Base-by-base conservation (phyloP, 192 early-diverging fungal genomes). In the Umbelopsis vinacea region DNA sequence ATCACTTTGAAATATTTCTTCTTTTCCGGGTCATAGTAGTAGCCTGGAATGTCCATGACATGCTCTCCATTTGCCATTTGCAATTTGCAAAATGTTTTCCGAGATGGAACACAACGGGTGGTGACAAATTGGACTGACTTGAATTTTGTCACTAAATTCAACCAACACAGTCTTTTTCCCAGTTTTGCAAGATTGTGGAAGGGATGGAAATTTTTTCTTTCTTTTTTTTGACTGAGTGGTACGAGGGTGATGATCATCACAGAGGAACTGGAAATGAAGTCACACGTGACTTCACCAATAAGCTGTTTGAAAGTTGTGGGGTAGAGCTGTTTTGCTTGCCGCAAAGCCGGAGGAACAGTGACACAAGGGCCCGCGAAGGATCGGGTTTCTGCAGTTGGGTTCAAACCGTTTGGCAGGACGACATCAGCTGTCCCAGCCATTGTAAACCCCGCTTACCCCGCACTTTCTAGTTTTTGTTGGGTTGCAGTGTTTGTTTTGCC, bases 1-100 rank as follows among this genome's bases (percentile, higher is more conserved):
- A 71, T 43, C 6, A 81, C 57, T 46, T 77, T 81, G 53, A 81
- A 81, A 50, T 81, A 81, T 48, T 70, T 68, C 10, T 74, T 71
- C 68, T 71, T 73, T 12, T 73, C 75, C 9, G 40, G 24, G 63
- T 81, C 75, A 52, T 71, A 81, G 57, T 77, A 81, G 60, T 71
- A 81, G 3, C 79, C 79, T 11, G 79, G 79, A 40, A 81, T 81
- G 5, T 74, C 70, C 66, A 68, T 48, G 22, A 48, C 67, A 63
- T 63, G 10, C 29, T 63, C 29, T 37, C 26, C 29, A 63, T 29
- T 37, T 5, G 57, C 38, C 57, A 63, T 63, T 29, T n/a, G n/a
- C n/a, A n/a, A n/a, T n/a, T 9, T 54, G 29, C 29, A 29, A 29
- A 29, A 29, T 29, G 29, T 29, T 29, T 29, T 29, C 3, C 29